phyloP scores from a whole-genome alignment of 345 rosid genomes.

The Euphorbia tirucalli region DNA sequence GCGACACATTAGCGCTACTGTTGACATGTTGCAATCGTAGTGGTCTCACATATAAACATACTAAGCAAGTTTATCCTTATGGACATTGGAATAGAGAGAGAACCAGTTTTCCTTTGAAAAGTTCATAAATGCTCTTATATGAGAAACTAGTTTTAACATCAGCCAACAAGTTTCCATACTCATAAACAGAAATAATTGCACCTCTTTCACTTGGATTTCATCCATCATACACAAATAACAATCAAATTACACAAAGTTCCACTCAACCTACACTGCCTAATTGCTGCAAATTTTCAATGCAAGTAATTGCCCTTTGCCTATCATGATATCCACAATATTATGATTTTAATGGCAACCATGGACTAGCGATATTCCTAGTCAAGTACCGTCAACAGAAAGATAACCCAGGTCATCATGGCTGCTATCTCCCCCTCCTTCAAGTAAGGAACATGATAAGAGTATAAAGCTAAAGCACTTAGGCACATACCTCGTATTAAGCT shows the following conservation, averaged over 20 bases:
- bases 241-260: background rate
- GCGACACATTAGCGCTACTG: too few species aligned
- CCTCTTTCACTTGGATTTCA: background rate
- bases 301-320: background rate
- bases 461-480: background rate
- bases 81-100: too few species aligned
- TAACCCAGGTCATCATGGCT: background rate
- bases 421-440: background rate
- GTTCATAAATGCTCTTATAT: too few species aligned
- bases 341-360: background rate
- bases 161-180: too few species aligned
- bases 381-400: slow-evolving; percentile 1
- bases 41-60: too few species aligned
- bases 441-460: background rate
- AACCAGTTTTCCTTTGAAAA: too few species aligned
- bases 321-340: background rate
- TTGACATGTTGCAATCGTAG: too few species aligned
- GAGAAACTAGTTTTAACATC: too few species aligned
- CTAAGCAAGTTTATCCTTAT: too few species aligned
- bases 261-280: background rate
- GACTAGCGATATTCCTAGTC: background rate
- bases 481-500: background rate
- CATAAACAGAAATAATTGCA: background rate
- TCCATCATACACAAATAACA: background rate
- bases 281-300: too few species aligned